phyloP scores from a whole-genome alignment of 2,329 filamentous ascomycete genomes.

The Sodiomyces alkalinus region DNA sequence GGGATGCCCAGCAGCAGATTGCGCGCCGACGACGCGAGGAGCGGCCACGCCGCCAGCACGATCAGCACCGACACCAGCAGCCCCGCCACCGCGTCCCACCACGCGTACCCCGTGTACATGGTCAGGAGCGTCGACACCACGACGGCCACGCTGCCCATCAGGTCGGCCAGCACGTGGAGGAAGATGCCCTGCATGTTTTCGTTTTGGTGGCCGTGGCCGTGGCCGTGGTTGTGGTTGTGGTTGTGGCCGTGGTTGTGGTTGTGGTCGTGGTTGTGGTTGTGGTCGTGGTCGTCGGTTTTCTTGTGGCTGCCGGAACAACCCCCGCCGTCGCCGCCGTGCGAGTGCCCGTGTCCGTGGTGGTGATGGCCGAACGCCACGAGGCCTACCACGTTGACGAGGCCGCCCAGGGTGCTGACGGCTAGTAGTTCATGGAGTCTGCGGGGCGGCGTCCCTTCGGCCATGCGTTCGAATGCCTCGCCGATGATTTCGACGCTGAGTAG shows the following conservation, averaged over 20 bases:
- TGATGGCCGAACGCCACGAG: conserved; percentile 71
- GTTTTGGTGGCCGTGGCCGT: too few relatives aligned
- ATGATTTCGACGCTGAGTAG: conserved; percentile 92
- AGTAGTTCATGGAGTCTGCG: conserved; percentile 76
- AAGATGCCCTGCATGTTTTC: conserved; percentile 99
- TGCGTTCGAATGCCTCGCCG: conserved; percentile 79
- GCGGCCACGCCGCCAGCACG: conserved; percentile 76
- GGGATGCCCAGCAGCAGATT: conserved; percentile 74
- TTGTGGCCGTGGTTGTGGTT: conserved; percentile 23
- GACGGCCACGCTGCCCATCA: conserved; percentile 84
- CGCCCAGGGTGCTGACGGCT: conserved; percentile 71
- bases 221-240: conserved; percentile 23
- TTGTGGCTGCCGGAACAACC: conserved; percentile 5
- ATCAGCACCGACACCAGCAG: conserved; percentile 89
- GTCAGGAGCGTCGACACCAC: conserved; percentile 84
- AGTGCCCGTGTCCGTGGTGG: conserved; percentile 33
- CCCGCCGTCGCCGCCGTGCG: conserved; percentile 16
- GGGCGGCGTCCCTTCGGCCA: conserved; percentile 72
- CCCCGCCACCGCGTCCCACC: conserved; percentile 89
- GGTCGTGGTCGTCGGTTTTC: conserved; percentile 11
- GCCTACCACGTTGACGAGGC: conserved; percentile 83
- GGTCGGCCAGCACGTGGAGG: conserved; percentile 86
- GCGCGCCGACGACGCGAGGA: conserved; percentile 73
- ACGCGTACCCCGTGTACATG: conserved; percentile 75
- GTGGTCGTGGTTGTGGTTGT: conserved; percentile 22